Conservation (phyloP, 179 eudicot species). For the Silene coronaria region DNA sequence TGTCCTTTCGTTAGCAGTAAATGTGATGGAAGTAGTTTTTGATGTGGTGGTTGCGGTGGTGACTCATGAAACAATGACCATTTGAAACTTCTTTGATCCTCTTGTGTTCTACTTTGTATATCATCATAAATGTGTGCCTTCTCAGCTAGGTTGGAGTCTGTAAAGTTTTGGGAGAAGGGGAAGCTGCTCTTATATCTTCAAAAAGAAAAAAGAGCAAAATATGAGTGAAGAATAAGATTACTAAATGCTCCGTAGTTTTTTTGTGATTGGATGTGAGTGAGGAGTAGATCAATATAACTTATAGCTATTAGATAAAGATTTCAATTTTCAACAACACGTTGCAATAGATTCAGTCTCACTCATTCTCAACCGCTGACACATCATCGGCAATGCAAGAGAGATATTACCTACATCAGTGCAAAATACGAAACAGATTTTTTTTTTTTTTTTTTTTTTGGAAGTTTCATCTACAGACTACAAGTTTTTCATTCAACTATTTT, state of each 20-base stretch:
- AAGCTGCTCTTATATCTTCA: background rate
- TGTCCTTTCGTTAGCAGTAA: background rate
- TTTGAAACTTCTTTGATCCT: background rate
- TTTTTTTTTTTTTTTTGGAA: background rate
- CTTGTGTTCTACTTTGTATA: background rate
- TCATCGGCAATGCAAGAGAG: background rate
- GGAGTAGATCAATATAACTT: background rate
- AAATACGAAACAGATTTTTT: background rate
- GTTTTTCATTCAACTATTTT: background rate
- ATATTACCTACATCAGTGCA: background rate
- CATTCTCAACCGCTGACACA: background rate
- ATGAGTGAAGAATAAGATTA: no score
- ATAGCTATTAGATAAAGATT: background rate
- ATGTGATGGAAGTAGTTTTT: background rate
- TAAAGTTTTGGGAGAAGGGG: background rate
- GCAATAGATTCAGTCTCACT: no score
- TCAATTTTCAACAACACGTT: background rate
- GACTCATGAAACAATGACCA: background rate
- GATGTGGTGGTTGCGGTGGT: background rate
- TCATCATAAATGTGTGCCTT: slow-evolving; percentile 2
- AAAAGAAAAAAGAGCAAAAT: no score
- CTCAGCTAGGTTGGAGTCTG: background rate
- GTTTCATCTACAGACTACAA: background rate
- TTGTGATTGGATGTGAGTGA: background rate
- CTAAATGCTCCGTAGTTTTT: no score